phyloP scores from a whole-genome alignment of 2,329 filamentous ascomycete species.

The Penicillium digitatum region DNA sequence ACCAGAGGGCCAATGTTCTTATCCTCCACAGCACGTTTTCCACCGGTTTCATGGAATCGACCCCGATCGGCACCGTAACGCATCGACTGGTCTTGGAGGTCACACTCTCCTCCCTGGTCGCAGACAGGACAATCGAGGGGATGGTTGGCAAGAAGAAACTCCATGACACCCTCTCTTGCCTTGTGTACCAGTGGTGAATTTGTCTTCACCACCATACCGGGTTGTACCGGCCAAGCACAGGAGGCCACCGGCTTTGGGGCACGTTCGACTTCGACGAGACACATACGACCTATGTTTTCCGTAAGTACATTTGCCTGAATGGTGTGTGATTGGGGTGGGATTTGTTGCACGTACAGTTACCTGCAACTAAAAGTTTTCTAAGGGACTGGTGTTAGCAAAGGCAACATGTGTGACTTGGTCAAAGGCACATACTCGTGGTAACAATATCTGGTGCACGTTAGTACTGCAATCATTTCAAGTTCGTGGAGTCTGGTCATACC shows the following conservation, averaged over 20 bases:
- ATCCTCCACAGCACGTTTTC: conserved; percentile 97
- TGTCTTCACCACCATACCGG: conserved; percentile 98
- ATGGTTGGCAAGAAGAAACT: conserved; percentile 94
- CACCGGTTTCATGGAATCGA: conserved; percentile 90
- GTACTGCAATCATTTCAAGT: conserved; percentile 17
- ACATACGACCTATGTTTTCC: conserved; percentile 68
- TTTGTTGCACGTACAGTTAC: conserved; percentile 64
- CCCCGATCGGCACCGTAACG: conserved; percentile 93
- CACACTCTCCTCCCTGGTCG: conserved; percentile 98
- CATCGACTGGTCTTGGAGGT: conserved; percentile 99
- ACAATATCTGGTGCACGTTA: conserved; percentile 69
- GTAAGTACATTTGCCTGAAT: conserved; percentile 5
- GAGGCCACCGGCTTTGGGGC: conserved; percentile 96
- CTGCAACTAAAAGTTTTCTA: conserved; percentile 94
- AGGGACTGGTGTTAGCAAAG: conserved; percentile 24
- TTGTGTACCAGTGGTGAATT: conserved; percentile 95
- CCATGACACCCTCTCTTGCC: conserved; percentile 97
- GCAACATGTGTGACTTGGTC: conserved; percentile 12
- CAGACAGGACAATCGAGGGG: conserved; percentile 95
- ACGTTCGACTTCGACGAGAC: conserved; percentile 94
- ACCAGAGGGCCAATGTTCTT: conserved; percentile 98
- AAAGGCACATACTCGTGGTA: conserved; percentile 78
- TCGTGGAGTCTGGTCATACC: conserved; percentile 49
- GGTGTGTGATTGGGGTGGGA: background rate
- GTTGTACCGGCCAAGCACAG: conserved; percentile 97